These are phyloP conservation scores for Priceomyces melissophilus DNA, from an alignment of 805 yeast species.

Conservation along the genomic window DNA sequence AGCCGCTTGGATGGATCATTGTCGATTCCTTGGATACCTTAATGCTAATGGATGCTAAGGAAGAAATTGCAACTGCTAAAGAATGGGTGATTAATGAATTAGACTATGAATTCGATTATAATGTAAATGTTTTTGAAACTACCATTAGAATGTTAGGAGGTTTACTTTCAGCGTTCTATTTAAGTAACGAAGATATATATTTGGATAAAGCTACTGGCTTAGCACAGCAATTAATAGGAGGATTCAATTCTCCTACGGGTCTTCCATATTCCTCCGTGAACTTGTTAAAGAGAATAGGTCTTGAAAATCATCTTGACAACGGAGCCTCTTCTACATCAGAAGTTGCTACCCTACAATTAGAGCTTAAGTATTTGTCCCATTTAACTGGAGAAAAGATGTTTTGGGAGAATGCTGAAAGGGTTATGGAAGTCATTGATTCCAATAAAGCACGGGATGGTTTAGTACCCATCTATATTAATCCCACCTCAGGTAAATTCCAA, in stretches of 20 bases:
- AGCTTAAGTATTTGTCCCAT: conserved; percentile 74
- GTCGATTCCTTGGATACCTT: conserved; percentile 85
- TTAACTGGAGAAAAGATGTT: conserved; percentile 75
- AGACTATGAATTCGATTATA: conserved; percentile 66
- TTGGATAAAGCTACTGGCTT: conserved; percentile 75
- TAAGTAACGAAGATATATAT: conserved; percentile 66
- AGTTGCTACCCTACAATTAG: conserved; percentile 82
- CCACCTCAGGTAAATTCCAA: conserved; percentile 67
- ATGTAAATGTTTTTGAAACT: conserved; percentile 87
- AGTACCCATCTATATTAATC: conserved; percentile 76
- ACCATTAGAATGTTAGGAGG: conserved; percentile 95
- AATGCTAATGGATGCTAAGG: conserved; percentile 67
- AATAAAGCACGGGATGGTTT: conserved; percentile 69
- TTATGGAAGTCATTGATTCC: conserved; percentile 65
- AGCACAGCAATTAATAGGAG: conserved; percentile 69
- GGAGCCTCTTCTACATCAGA: conserved; percentile 92
- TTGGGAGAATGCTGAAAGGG: conserved; percentile 76
- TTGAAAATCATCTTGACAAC: conserved; percentile 56
- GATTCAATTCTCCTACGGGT: conserved; percentile 64
- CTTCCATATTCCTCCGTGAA: conserved; percentile 80
- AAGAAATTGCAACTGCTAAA: conserved; percentile 61
- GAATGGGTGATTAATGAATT: conserved; percentile 73
- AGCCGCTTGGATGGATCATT: conserved; percentile 90
- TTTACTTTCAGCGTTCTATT: conserved; percentile 73
- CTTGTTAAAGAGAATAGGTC: conserved; percentile 58